Percentiles rank a stretch among this genome's conserved stretches.
Evolutionary conservation across 805 yeast species (phyloP).

Genomic region (Sugiyamaella americana): DNA sequence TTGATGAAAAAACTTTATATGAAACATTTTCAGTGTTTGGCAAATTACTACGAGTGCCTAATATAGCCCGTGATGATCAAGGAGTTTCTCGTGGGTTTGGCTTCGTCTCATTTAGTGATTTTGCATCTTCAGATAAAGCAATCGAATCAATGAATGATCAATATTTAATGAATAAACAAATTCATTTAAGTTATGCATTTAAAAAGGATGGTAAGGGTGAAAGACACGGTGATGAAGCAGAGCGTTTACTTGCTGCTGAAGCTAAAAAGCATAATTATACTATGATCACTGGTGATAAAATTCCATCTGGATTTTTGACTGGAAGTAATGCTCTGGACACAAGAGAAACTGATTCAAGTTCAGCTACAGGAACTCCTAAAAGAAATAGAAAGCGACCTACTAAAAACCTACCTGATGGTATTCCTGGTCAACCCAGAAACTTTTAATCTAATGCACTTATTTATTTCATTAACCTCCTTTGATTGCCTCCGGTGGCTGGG

Average conservation of each 20-base stretch:
- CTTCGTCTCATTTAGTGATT: slow-evolving; percentile 56
- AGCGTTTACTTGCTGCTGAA: slow-evolving; percentile 61
- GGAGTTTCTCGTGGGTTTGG: slow-evolving; percentile 59
- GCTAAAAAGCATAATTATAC: slow-evolving; percentile 40
- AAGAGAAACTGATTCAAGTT: too few species aligned
- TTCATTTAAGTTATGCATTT: slow-evolving; percentile 63
- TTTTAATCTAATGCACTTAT: too few species aligned
- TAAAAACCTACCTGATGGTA: too few species aligned
- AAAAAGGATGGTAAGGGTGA: slow-evolving; percentile 53
- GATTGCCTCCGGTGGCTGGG: too few species aligned
- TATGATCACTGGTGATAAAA: slow-evolving; percentile 1
- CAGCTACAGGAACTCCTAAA: too few species aligned
- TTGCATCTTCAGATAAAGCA: slow-evolving; percentile 66
- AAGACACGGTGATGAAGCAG: slow-evolving; percentile 74
- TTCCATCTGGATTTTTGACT: neutral
- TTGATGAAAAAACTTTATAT: slow-evolving; percentile 51
- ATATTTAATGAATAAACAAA: slow-evolving; percentile 57
- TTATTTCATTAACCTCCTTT: too few species aligned
- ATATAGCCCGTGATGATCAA: slow-evolving; percentile 43
- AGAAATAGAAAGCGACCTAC: too few species aligned
- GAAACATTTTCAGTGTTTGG: slow-evolving; percentile 71
- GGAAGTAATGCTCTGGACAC: too few species aligned
- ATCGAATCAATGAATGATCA: slow-evolving; percentile 62
- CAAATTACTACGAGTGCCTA: slow-evolving; percentile 43
- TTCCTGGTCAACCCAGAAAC: too few species aligned